These are phyloP conservation scores for Podila minutissima DNA, from an alignment of 192 early-diverging fungal genomes.

Conservation along the genomic window DNA sequence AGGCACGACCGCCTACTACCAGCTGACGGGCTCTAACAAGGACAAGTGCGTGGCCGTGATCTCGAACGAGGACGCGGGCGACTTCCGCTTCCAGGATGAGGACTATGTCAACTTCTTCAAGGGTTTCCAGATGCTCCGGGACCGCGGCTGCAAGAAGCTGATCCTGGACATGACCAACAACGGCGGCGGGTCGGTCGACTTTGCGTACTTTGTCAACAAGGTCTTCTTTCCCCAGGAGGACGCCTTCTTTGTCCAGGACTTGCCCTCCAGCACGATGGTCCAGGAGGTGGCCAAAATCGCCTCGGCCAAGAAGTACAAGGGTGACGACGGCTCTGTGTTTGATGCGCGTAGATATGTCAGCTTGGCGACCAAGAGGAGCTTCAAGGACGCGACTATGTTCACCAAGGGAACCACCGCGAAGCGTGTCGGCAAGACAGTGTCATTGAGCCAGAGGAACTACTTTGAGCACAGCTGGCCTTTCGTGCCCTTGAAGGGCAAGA, in stretches of 20 bases:
- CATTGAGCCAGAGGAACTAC: conserved; percentile 15
- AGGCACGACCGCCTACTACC: conserved; percentile 14
- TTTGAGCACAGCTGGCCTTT: conserved; percentile 18
- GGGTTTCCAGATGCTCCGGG: conserved; percentile 22
- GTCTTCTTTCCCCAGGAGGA: conserved; percentile 40
- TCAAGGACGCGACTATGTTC: conserved; percentile 37
- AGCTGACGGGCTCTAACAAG: conserved; percentile 1
- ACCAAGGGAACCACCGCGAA: conserved; percentile 18
- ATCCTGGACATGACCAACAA: conserved; percentile 53
- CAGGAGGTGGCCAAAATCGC: conserved; percentile 17
- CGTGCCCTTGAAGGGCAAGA: conserved; percentile 7
- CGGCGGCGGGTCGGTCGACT: conserved; percentile 37
- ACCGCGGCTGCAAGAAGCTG: conserved; percentile 36
- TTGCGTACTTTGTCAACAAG: conserved; percentile 42
- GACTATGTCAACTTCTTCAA: conserved; percentile 14
- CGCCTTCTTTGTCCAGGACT: conserved; percentile 29
- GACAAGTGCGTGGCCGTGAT: conserved; percentile 35
- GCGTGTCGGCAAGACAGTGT: conserved; percentile 15
- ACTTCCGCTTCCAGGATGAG: background rate
- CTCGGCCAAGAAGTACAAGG: background rate
- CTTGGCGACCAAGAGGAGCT: conserved; percentile 9
- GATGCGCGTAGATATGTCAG: conserved; percentile 9
- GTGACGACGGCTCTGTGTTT: conserved; percentile 14
- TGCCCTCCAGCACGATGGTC: conserved; percentile 13
- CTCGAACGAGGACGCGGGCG: background rate